These are phyloP conservation scores for Mycena capillaripes DNA, from an alignment of 768 basidiomycete genomes.

Conservation along the genomic window DNA sequence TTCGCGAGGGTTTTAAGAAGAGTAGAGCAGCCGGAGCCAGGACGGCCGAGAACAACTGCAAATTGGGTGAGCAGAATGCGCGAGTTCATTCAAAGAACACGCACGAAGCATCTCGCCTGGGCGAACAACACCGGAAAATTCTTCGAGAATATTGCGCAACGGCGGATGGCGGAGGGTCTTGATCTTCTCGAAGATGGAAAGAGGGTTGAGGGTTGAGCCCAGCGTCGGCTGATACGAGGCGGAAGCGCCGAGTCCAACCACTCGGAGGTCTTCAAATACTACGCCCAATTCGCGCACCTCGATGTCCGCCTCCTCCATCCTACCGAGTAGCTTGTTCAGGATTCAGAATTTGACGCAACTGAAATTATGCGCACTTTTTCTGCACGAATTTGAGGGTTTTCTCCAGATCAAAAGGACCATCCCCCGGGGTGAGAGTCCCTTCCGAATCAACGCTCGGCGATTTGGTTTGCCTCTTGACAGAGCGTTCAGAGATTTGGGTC, in stretches of 20 bases:
- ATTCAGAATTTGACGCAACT: not conserved
- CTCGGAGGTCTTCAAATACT: conserved; percentile 64
- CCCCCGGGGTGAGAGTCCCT: conserved; percentile 36
- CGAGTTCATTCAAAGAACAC: conserved; percentile 37
- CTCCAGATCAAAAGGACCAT: conserved; percentile 48
- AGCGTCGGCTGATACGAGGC: conserved; percentile 64
- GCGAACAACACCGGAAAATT: conserved; percentile 74
- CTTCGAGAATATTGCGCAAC: conserved; percentile 71
- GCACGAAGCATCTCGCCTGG: conserved; percentile 85
- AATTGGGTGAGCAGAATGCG: not conserved
- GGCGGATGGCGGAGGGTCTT: conserved; percentile 70
- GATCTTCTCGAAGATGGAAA: conserved; percentile 56
- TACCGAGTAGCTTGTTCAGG: conserved; percentile 32
- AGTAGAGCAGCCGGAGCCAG: conserved; percentile 88
- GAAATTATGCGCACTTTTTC: conserved; percentile 39
- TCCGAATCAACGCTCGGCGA: conserved; percentile 32
- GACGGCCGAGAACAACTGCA: conserved; percentile 86
- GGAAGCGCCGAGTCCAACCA: conserved; percentile 62
- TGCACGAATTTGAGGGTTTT: conserved; percentile 45
- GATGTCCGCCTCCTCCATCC: conserved; percentile 49
- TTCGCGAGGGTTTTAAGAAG: conserved; percentile 88
- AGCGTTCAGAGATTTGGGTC: conserved; percentile 30
- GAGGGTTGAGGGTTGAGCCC: conserved; percentile 64
- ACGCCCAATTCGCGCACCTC: conserved; percentile 62
- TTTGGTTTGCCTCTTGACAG: not conserved